phyloP scores from a whole-genome alignment of 2,329 filamentous ascomycete genomes.

The Lecanicillium sp. region DNA sequence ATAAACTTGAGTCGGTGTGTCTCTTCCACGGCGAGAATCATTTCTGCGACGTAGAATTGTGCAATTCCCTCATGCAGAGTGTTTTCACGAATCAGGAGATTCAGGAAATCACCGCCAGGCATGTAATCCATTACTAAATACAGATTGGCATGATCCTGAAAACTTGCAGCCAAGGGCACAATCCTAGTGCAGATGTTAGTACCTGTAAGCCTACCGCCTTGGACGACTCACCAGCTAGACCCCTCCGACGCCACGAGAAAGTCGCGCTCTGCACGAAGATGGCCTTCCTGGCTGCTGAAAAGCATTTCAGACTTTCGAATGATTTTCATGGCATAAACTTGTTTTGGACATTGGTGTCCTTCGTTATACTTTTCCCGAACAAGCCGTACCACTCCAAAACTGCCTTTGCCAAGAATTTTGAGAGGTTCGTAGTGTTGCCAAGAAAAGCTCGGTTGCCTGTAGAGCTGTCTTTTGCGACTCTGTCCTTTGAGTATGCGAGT shows the following conservation, averaged over 20 bases:
- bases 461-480: constrained; percentile 23
- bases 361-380: constrained; percentile 57
- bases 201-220: not conserved
- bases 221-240: constrained; percentile 58
- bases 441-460: constrained; percentile 9
- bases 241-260: constrained; percentile 83
- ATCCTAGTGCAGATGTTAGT: constrained; percentile 44
- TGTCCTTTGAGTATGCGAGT: constrained; percentile 60
- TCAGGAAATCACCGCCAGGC: constrained; percentile 91
- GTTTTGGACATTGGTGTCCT: constrained; percentile 21
- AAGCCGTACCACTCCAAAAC: constrained; percentile 84
- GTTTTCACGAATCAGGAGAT: constrained; percentile 76
- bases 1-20: constrained; percentile 84
- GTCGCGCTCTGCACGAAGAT: constrained; percentile 83
- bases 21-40: constrained; percentile 92
- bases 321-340: constrained; percentile 93
- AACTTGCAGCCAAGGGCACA: constrained; percentile 78
- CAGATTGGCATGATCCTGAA: constrained; percentile 75
- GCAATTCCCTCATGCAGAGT: constrained; percentile 70
- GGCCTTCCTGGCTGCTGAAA: constrained; percentile 82
- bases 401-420: constrained; percentile 82
- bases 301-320: constrained; percentile 94
- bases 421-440: constrained; percentile 60
- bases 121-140: constrained; percentile 99
- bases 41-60: constrained; percentile 86